Percentiles rank a stretch among this genome's conserved stretches.
phyloP scores from a whole-genome alignment of 768 basidiomycete species.

The Tulasnella sp. region DNA sequence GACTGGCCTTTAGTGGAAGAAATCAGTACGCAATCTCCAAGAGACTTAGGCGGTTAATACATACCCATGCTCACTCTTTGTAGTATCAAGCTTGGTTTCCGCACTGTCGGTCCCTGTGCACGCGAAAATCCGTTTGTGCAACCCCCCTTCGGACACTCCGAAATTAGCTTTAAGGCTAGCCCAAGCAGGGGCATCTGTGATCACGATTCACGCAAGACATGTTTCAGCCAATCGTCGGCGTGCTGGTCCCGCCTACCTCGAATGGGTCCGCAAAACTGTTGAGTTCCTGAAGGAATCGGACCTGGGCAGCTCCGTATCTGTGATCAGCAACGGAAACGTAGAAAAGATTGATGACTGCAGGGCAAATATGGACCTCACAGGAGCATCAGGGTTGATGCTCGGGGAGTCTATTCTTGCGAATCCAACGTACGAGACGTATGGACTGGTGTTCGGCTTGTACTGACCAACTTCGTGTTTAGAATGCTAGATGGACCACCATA shows the following conservation, averaged over 20 bases:
- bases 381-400: slow-evolving; percentile 69
- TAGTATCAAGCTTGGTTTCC: slow-evolving; percentile 53
- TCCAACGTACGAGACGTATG: slow-evolving; percentile 42
- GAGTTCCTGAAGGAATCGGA: slow-evolving; percentile 20
- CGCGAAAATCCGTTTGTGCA: slow-evolving; percentile 40
- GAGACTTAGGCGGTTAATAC: background rate
- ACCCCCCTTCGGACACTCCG: slow-evolving; percentile 38
- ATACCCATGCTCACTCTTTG: background rate
- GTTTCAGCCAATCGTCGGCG: slow-evolving; percentile 59
- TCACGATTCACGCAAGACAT: slow-evolving; percentile 63
- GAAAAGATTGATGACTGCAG: slow-evolving; percentile 44
- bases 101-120: slow-evolving; percentile 55
- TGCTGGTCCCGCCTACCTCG: slow-evolving; percentile 59
- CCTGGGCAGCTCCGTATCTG: slow-evolving; percentile 35
- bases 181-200: slow-evolving; percentile 54
- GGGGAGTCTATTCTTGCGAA: slow-evolving; percentile 67
- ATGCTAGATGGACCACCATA: background rate
- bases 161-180: slow-evolving; percentile 48
- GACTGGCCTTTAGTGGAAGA: slow-evolving; percentile 59
- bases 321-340: slow-evolving; percentile 75
- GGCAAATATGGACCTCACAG: slow-evolving; percentile 41
- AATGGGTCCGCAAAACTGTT: slow-evolving; percentile 46
- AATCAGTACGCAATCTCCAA: slow-evolving; percentile 42
- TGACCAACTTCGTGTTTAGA: background rate
- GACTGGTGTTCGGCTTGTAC: slow-evolving; percentile 14